Evolutionary conservation across 2,329 filamentous ascomycete species (phyloP), one percentile per base, ranked within the genome.

Genomic region (Esteya vermicola): DNA sequence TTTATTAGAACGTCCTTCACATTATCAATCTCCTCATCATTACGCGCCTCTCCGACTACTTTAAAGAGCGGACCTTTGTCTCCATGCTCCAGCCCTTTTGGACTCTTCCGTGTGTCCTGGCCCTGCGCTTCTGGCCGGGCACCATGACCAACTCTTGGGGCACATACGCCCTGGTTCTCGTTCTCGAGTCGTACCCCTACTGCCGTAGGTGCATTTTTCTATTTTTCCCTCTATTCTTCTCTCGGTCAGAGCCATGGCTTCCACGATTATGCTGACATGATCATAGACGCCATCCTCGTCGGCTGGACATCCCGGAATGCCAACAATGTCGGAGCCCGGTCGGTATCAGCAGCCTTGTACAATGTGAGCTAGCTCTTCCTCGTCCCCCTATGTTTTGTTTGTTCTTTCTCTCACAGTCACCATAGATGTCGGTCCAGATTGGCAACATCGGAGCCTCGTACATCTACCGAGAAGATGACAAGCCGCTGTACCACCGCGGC

Each of bases 231-330:
- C n/a, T n/a, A n/a, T n/a, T n/a, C n/a, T 50, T 71, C 75, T 0
- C 70, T 78, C 6, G 20, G 16, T 23, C 56, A 75, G 2, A 73
- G 3, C 9, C 14, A 8, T 19, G 14, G 9, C 14, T 34, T 10
- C 18, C 4, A 16, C 14, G 6, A 22, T 23, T 16, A 10, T 33
- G 5, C 34, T 43, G 65, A 78, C 49, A 72, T 75, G 0, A 70
- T 78, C 22, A 56, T 76, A 46, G 65, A 78, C 49, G 72, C 75
- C 0, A 70, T 78, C 22, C 56, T 76, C 3, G 73, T 76, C 0
- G 73, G 68, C 0, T 72, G 72, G 61, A 68, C 64, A 2, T 73
- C 69, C 5, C 64, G 67, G 41, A 79, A 79, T 47, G 65, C 71
- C 1, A 46, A 46, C 25, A 46, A 43, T 10, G 42, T 44, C 18